A percentile compares a stretch with the other conserved stretches of the same genome.
Evolutionary conservation across 495 filamentous ascomycete genomes (phyloP).

Genomic region (Xanthoparmelia taractica): DNA sequence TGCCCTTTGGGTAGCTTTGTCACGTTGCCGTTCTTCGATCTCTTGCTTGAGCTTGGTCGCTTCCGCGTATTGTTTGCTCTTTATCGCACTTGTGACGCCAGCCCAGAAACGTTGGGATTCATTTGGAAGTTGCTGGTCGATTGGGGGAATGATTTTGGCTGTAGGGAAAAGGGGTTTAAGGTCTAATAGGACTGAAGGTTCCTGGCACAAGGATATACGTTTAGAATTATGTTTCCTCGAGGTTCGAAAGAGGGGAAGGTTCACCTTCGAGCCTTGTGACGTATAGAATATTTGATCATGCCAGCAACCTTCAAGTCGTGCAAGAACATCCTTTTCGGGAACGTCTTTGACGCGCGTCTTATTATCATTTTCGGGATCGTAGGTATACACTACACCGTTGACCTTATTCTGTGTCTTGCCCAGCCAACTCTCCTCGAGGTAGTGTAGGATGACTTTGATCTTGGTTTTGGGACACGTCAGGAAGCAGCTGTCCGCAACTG

Average conservation of each 20-base stretch:
- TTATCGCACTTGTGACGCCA: constrained; percentile 78
- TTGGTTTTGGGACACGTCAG: constrained; percentile 79
- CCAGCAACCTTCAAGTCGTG: constrained; percentile 80
- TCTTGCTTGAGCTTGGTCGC: constrained; percentile 85
- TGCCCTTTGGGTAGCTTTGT: constrained; percentile 72
- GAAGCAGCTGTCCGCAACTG: constrained; percentile 79
- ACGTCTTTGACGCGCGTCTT: constrained; percentile 76
- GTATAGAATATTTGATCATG: constrained; percentile 62
- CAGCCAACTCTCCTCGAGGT: constrained; percentile 91
- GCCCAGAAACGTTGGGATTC: constrained; percentile 88
- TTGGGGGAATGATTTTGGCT: constrained; percentile 69
- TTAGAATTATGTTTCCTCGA: constrained; percentile 5
- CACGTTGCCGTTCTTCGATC: constrained; percentile 81
- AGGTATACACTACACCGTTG: constrained; percentile 83
- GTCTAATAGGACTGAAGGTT: constrained; percentile 75
- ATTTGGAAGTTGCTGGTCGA: constrained; percentile 70
- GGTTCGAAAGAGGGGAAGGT: constrained; percentile 6
- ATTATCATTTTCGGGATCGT: constrained; percentile 72
- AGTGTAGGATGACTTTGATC: constrained; percentile 84
- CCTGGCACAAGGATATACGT: constrained; percentile 36
- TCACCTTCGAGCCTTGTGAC: constrained; percentile 43
- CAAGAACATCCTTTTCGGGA: constrained; percentile 70
- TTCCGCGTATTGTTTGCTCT: constrained; percentile 69
- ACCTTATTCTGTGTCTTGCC: constrained; percentile 85
- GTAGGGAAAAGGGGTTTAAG: constrained; percentile 69